These are phyloP conservation scores for Spiraea crenata DNA, from an alignment of 331 rosid species.

Conservation along the genomic window DNA sequence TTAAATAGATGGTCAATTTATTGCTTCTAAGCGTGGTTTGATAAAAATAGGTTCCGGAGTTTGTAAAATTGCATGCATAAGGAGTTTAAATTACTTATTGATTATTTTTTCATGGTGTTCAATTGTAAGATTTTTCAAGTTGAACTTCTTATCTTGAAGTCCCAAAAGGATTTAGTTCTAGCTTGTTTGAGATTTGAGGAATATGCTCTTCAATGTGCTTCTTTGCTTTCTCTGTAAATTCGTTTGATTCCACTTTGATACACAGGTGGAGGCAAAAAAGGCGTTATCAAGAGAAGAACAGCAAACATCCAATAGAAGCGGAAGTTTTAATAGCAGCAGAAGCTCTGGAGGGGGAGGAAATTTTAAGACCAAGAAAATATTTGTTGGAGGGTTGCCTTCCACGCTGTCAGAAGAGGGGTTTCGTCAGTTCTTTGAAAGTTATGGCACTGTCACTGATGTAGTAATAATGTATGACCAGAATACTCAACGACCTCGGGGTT, in stretches of 20 bases:
- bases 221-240: neutral
- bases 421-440: constrained; percentile 54
- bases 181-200: neutral
- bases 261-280: constrained; percentile 61
- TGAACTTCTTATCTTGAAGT: neutral
- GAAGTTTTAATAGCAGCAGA: constrained; percentile 37
- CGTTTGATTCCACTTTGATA: constrained; percentile 16
- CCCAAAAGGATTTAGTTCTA: neutral
- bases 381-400: constrained; percentile 64
- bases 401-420: constrained; percentile 55
- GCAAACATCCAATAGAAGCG: constrained; percentile 48
- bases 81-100: neutral
- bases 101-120: neutral
- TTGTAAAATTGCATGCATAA: neutral
- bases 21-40: neutral
- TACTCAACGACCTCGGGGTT: constrained; percentile 66
- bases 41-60: neutral
- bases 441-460: constrained; percentile 55
- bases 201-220: neutral
- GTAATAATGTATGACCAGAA: constrained; percentile 68
- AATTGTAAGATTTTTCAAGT: neutral
- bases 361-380: constrained; percentile 57
- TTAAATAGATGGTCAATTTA: neutral
- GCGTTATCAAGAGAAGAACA: constrained; percentile 66
- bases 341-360: constrained; percentile 56